phyloP scores from a whole-genome alignment of 768 basidiomycete species.

The Lactarius sanguifluus region DNA sequence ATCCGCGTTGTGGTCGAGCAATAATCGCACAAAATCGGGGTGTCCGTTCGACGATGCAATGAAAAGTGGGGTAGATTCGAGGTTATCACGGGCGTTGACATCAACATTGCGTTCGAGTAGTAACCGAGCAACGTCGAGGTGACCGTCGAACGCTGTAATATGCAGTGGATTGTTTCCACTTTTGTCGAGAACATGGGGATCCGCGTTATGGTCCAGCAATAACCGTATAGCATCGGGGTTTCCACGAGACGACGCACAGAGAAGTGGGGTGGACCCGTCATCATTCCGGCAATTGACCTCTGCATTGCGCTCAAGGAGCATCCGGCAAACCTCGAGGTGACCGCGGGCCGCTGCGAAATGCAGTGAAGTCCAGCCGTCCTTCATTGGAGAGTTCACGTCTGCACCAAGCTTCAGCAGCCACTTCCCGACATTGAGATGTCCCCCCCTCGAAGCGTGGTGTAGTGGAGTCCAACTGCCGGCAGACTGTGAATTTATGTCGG shows the following conservation, averaged over 20 bases:
- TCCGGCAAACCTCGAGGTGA: not conserved
- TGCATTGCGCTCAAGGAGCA: not conserved
- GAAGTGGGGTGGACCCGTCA: not conserved
- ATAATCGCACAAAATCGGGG: not conserved
- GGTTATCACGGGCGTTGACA: no score
- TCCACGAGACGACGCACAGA: no score
- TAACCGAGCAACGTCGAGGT: no score
- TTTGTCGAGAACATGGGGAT: no score
- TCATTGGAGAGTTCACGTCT: not conserved
- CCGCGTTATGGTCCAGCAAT: no score
- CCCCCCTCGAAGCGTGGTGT: not conserved
- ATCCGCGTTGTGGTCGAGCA: not conserved
- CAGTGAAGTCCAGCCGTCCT: not conserved
- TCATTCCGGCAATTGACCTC: not conserved
- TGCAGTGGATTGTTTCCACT: no score
- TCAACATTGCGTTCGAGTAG: no score
- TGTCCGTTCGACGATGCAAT: not conserved
- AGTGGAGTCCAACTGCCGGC: not conserved
- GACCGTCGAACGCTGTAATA: no score
- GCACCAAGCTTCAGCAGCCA: not conserved
- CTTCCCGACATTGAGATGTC: not conserved
- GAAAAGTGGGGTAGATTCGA: not conserved
- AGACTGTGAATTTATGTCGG: not conserved
- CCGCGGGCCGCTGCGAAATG: not conserved
- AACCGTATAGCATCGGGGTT: no score